Evolutionary conservation across 441 rosid species (phyloP).

Genomic region (Daphne laureola): DNA sequence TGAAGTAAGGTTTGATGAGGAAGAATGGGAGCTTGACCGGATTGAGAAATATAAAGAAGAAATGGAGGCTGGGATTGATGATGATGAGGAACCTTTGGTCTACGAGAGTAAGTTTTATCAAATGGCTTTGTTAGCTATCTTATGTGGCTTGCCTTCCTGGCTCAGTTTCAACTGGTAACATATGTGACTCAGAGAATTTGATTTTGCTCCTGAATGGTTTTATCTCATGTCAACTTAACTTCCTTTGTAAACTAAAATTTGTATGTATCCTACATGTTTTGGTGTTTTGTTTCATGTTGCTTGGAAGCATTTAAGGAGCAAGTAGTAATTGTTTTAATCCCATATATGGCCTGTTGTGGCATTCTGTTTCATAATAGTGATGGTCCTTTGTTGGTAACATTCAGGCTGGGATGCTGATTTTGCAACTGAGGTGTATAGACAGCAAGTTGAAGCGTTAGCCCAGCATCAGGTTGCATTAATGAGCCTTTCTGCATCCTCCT

Average conservation of each 20-base stretch:
- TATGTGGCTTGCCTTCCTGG: not conserved
- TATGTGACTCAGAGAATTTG: too few relatives aligned
- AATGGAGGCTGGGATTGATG: constrained; percentile 99
- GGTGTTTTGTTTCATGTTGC: not conserved
- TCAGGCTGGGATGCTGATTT: constrained; percentile 99
- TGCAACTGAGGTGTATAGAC: constrained; percentile 98
- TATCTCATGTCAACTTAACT: not conserved
- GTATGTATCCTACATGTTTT: not conserved
- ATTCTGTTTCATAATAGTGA: constrained; percentile 9
- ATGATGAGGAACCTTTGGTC: constrained; percentile 94
- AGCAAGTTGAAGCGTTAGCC: constrained; percentile 91
- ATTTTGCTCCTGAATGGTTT: not conserved
- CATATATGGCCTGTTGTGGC: not conserved
- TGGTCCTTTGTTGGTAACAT: constrained; percentile 17
- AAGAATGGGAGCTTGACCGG: constrained; percentile 97
- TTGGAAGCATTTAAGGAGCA: not conserved
- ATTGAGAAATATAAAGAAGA: constrained; percentile 97
- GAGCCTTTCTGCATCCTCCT: constrained; percentile 7
- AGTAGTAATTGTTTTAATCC: constrained; percentile 1
- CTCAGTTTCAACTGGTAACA: too few relatives aligned
- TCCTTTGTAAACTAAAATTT: not conserved
- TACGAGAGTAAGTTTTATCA: constrained; percentile 81
- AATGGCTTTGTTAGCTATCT: constrained; percentile 7
- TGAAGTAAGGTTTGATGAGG: constrained; percentile 76
- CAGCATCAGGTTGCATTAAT: constrained; percentile 72